Evolutionary conservation across 345 rosid species (phyloP), one percentile per base, ranked within the genome.

Genomic region (Acer negundo): DNA sequence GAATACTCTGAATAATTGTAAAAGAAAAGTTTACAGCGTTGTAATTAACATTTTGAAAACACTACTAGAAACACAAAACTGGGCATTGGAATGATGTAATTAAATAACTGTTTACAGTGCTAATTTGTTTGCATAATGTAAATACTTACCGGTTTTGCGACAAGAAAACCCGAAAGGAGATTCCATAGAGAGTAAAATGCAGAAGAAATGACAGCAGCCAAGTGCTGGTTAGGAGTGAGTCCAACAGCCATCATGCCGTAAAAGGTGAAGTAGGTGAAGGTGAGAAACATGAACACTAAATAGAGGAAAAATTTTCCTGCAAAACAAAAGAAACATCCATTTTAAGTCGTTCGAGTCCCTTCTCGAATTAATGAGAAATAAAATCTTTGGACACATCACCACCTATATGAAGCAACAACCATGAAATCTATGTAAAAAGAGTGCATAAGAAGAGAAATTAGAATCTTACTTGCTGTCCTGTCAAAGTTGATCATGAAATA

Each of bases 161-260:
- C 78, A 62, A 93, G 89, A 74, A 94, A 94, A 74, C 97, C 98
- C 1, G 95, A 88, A 87, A 93, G 93, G 77, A 94, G 85, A 83
- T 93, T 94, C 98, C 98, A 93, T 47, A 93, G 84, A 72, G 59
- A 91, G 80, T 91, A 91, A 93, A 90, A 94, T 91, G 40, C 94
- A 83, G 97, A 89, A 87, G 79, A 73, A 75, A 94, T 85, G 67
- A 93, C 91, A 0, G 94, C 95, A 17, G 91, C 77, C 80, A 59
- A 59, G 63, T 94, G 94, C 66, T 83, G 88, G 81, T 87, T 87
- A 4, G 97, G 97, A 66, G 95, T 93, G 69, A 94, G 76, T 6
- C 97, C 97, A 9, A 89, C 90, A 74, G 87, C 78, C 97, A 94
- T 94, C 97, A 94, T 91, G 20, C 98, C 97, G 35, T 89, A 94